Conservation (phyloP, 2,329 filamentous ascomycete genomes). For the Diplodia sapinea region DNA sequence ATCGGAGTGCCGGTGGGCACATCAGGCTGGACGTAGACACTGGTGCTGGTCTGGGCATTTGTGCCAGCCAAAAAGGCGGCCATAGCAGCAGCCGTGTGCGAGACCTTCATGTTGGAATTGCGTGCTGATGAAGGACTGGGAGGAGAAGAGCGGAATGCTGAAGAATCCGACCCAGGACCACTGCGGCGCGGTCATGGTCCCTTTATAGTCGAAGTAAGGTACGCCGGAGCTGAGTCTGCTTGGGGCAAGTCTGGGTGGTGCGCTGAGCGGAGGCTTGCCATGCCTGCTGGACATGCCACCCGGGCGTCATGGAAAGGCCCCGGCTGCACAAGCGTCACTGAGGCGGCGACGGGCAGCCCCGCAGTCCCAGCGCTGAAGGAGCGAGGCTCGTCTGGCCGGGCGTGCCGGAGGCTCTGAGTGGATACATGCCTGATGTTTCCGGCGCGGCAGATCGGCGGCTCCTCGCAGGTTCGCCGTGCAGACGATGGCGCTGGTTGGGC, state of each 20-base stretch:
- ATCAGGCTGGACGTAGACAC: constrained; percentile 20
- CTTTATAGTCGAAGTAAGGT: constrained; percentile 14
- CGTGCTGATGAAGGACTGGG: not conserved
- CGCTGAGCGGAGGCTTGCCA: not conserved
- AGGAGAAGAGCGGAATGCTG: not conserved
- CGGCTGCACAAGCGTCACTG: constrained; percentile 1
- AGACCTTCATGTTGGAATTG: constrained; percentile 14
- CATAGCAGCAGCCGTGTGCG: constrained; percentile 3
- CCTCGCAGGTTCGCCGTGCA: not conserved
- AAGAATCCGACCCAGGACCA: not conserved
- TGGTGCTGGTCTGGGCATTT: constrained; percentile 9
- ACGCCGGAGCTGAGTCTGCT: not conserved
- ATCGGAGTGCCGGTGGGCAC: constrained; percentile 42
- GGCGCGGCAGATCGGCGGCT: constrained; percentile 19
- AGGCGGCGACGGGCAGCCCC: constrained; percentile 8
- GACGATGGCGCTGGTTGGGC: not conserved
- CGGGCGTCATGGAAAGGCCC: not conserved
- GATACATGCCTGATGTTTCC: not conserved
- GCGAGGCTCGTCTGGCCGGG: not conserved
- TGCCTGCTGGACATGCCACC: not conserved
- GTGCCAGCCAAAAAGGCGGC: constrained; percentile 17
- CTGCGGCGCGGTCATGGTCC: constrained; percentile 1
- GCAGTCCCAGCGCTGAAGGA: constrained; percentile 9
- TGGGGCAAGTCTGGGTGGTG: not conserved
- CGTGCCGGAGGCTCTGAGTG: not conserved